Base-by-base conservation (phyloP, 768 basidiomycete species). In the Serendipita sp. region DNA sequence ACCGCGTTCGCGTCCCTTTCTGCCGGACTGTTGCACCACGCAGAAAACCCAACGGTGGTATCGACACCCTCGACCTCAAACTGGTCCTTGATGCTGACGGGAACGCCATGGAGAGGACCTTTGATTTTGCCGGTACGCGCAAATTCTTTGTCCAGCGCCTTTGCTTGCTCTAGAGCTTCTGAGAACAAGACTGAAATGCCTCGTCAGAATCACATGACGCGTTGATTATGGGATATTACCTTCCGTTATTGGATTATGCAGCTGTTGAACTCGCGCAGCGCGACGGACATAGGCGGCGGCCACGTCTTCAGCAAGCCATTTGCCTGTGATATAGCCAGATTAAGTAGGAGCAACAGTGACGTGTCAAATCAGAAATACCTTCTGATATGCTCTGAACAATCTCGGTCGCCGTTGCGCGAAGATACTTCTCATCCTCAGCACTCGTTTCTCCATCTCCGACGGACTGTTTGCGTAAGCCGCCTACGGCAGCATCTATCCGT, bases 231-330 rank as follows among this genome's bases (percentile, higher is more conserved):
- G 3, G 20, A 14, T 61, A 75, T 61, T 43, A 86, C 89, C 81
- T 79, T 91, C 89, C 0, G 90, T 92, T 44, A 90, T 67, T 68
- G 86, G 88, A 68, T 90, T 91, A 2, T 84, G 86, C 64, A 74
- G 74, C 38, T 73, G 70, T 13, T 91, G 88, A 2, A 85, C 85
- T 28, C 79, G 70, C 33, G 67, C 76, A 1, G 78, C 79, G 20
- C 74, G 77, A 9, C 77, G 71, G 41, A 77, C 72, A 71, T 74
- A 72, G 11, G 76, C 77, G 22, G 69, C 79, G 73, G 70, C 75
- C 68, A 72, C 81, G 73, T 78, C 42, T 31, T 66, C 68, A 0
- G 66, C 72, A 4, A 70, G 68, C 72, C 72, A 73, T n/a, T 66
- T 53, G 22, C 64, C 38, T 13, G n/a, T 58, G n/a, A n/a, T n/a